phyloP scores from a whole-genome alignment of 495 filamentous ascomycete species.

The Penicillium samsonianum region DNA sequence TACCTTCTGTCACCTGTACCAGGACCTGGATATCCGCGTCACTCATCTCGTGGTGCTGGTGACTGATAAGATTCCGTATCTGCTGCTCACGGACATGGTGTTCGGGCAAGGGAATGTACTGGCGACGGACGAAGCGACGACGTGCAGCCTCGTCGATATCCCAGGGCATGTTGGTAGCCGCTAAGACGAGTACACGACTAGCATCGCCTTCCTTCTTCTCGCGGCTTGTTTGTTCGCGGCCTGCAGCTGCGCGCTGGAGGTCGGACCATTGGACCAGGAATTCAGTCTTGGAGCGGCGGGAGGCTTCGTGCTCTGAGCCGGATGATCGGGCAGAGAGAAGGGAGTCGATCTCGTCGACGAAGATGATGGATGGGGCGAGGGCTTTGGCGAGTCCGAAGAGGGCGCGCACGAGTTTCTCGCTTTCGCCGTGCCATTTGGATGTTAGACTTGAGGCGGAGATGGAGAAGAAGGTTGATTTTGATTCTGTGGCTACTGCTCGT shows the following conservation, averaged over 20 bases:
- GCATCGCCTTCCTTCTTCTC: constrained; percentile 79
- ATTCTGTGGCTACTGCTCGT: constrained; percentile 92
- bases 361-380: constrained; percentile 94
- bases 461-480: constrained; percentile 93
- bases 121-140: constrained; percentile 85
- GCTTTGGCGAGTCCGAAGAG: constrained; percentile 88
- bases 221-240: constrained; percentile 68
- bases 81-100: constrained; percentile 75
- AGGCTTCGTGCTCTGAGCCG: constrained; percentile 87
- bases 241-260: constrained; percentile 87
- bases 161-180: constrained; percentile 97
- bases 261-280: constrained; percentile 98
- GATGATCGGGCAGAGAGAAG: constrained; percentile 82
- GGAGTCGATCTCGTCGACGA: constrained; percentile 98
- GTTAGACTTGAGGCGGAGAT: constrained; percentile 93
- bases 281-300: constrained; percentile 92
- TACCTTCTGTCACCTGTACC: constrained; percentile 86
- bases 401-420: constrained; percentile 92
- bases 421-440: constrained; percentile 95
- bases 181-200: constrained; percentile 86
- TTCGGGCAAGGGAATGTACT: constrained; percentile 96
- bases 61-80: constrained; percentile 71
- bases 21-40: constrained; percentile 72
- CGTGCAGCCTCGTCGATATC: constrained; percentile 96
- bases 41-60: constrained; percentile 82